phyloP scores from a whole-genome alignment of 345 rosid species.

The Hibiscus mutabilis region DNA sequence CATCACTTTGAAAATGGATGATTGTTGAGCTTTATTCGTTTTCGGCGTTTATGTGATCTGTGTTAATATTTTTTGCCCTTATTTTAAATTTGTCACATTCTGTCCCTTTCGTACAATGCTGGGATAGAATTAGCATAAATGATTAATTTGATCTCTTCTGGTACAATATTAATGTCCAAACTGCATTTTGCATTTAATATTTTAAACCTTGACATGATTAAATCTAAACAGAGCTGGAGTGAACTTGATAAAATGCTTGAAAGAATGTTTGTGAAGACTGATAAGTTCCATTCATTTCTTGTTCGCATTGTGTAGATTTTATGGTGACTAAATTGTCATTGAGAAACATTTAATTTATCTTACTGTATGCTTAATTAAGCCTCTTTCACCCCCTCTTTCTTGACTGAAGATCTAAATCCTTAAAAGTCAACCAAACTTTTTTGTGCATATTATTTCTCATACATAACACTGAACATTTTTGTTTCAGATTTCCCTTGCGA shows the following conservation, averaged over 20 bases:
- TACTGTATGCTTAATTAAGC: not conserved
- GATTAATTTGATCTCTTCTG: not conserved
- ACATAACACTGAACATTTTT: constrained; percentile 5
- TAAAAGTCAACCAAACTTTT: not conserved
- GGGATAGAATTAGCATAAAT: not conserved
- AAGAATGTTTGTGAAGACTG: not conserved
- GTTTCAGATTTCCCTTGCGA: constrained; percentile 69
- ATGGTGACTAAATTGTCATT: not conserved
- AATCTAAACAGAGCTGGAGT: not conserved
- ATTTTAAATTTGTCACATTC: not conserved
- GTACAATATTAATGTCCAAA: not conserved
- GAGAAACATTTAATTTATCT: not conserved
- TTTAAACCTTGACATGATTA: not conserved
- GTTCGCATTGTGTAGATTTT: not conserved
- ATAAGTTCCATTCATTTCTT: not conserved
- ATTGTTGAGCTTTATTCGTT: not conserved
- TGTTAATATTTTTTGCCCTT: not conserved
- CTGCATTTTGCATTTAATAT: not conserved
- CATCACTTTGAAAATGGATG: no score
- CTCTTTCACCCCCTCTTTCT: not conserved
- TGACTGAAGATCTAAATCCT: constrained; percentile 1
- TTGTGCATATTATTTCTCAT: constrained; percentile 4
- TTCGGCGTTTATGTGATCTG: not conserved
- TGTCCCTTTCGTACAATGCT: not conserved
- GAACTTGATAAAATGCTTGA: not conserved